Evolutionary conservation across 2,329 filamentous ascomycete genomes (phyloP).

Genomic region (Byssothecium circinans): DNA sequence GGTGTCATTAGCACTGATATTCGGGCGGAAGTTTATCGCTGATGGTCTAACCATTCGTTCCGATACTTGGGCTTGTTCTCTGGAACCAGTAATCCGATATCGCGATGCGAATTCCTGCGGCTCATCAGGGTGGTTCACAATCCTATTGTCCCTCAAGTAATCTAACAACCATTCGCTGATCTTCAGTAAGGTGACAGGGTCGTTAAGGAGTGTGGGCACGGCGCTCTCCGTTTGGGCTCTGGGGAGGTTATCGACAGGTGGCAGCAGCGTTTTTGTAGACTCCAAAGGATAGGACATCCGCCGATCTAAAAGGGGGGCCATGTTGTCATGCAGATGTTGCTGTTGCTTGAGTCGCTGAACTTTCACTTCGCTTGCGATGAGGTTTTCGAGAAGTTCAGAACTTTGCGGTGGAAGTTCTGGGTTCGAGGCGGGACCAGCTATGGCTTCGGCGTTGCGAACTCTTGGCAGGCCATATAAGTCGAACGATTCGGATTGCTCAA

Average conservation of each 20-base stretch:
- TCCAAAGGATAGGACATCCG: constrained; percentile 3
- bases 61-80: neutral
- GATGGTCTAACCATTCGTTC: too few relatives aligned
- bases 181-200: neutral
- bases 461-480: neutral
- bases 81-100: neutral
- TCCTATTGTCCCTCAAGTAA: constrained; percentile 5
- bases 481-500: constrained; percentile 3
- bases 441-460: neutral
- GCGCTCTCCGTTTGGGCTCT: constrained; percentile 6
- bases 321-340: too few relatives aligned
- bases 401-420: neutral
- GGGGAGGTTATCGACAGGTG: neutral
- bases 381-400: neutral
- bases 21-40: too few relatives aligned
- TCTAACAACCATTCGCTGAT: constrained; percentile 12
- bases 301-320: too few relatives aligned
- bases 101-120: neutral
- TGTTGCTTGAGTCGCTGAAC: constrained; percentile 5
- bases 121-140: neutral
- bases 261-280: neutral
- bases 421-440: neutral
- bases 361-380: constrained; percentile 8
- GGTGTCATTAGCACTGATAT: too few relatives aligned
- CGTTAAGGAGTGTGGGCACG: neutral